These are phyloP conservation scores for Eucalyptus regnans DNA, from an alignment of 345 rosid species.

Conservation along the genomic window DNA sequence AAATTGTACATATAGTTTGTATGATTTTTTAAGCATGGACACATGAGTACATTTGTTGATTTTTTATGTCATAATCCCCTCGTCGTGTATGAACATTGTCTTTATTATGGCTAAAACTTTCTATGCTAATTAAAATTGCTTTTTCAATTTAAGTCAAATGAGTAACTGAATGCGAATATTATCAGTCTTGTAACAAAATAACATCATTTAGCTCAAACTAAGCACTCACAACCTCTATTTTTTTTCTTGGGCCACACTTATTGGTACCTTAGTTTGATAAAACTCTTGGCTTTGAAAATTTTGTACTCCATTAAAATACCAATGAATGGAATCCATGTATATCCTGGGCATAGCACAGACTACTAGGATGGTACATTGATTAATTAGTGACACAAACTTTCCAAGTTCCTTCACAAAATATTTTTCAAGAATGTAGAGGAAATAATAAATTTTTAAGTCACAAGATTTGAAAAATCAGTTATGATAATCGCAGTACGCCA, in stretches of 20 bases:
- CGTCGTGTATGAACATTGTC: fast-evolving
- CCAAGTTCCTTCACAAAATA: background rate
- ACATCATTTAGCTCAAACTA: background rate
- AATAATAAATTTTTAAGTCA: background rate
- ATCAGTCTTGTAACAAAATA: background rate
- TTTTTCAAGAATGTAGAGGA: background rate
- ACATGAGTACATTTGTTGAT: too few species aligned
- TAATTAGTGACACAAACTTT: background rate
- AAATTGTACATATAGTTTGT: too few species aligned
- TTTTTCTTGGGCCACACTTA: background rate
- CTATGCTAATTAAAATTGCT: background rate
- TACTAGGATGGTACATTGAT: background rate
- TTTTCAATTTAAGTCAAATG: background rate
- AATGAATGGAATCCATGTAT: background rate
- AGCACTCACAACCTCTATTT: background rate
- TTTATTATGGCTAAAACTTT: background rate
- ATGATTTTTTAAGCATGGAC: too few species aligned
- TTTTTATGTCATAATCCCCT: too few species aligned
- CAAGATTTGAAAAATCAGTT: background rate
- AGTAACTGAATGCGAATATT: fast-evolving
- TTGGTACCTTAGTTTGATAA: background rate
- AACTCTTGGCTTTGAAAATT: background rate
- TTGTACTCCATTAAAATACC: background rate
- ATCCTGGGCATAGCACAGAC: background rate
- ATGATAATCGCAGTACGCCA: background rate